Percentiles rank a stretch among this genome's conserved stretches.
Evolutionary conservation across 768 basidiomycete species (phyloP).

Genomic region (Rhizopogon rudus): DNA sequence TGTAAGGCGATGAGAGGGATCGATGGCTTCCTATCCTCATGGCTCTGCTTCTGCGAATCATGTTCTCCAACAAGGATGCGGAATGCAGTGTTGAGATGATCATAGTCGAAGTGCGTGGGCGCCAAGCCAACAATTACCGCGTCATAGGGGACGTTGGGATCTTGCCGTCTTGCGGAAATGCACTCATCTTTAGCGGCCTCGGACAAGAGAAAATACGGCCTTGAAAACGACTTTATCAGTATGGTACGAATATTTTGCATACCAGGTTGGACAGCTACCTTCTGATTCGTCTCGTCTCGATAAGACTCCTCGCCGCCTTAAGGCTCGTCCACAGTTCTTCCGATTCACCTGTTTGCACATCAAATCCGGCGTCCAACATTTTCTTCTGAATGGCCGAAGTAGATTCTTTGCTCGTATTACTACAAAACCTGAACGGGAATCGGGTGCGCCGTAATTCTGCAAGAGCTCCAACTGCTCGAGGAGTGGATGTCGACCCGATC

Average conservation of each 20-base stretch:
- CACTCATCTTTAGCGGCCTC: conserved; percentile 43
- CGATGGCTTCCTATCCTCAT: background rate
- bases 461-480: conserved; percentile 32
- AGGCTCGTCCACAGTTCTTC: conserved; percentile 62
- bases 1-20: conserved; percentile 56
- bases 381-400: conserved; percentile 36
- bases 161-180: conserved; percentile 8
- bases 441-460: conserved; percentile 23
- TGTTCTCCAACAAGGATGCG: conserved; percentile 50
- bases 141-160: conserved; percentile 34
- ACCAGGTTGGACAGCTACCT: conserved; percentile 23
- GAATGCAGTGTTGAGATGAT: conserved; percentile 58
- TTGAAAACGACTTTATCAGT: conserved; percentile 13
- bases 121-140: conserved; percentile 63
- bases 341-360: conserved; percentile 19
- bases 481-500: conserved; percentile 44
- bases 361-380: conserved; percentile 47
- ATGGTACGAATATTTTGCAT: too few relatives aligned
- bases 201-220: conserved; percentile 56
- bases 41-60: conserved; percentile 4
- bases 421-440: conserved; percentile 52
- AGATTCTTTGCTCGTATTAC: conserved; percentile 68
- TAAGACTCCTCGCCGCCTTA: conserved; percentile 45
- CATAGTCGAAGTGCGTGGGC: conserved; percentile 46
- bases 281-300: conserved; percentile 36